Evolutionary conservation across 1,284 basidiomycete species (phyloP).

Genomic region (Heimioporus retisporus): DNA sequence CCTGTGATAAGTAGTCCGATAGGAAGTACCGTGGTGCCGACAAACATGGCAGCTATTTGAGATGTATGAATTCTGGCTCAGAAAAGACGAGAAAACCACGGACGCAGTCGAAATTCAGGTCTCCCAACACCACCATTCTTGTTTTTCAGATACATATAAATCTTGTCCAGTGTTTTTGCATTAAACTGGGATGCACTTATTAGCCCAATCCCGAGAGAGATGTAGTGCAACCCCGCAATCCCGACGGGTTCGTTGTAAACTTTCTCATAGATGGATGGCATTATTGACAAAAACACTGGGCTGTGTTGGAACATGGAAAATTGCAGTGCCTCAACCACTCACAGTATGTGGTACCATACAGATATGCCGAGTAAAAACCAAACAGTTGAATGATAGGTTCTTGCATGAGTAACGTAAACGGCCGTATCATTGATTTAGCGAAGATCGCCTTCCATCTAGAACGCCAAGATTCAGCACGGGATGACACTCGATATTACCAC

Average conservation of each 20-base stretch:
- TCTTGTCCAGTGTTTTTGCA: conserved; percentile 56
- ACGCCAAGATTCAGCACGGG: conserved; percentile 16
- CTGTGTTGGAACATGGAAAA: conserved; percentile 19
- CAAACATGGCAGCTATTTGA: conserved; percentile 64
- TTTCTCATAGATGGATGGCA: conserved; percentile 68
- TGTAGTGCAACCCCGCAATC: conserved; percentile 71
- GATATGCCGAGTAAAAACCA: conserved; percentile 60
- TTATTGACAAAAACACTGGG: conserved; percentile 71
- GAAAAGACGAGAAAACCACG: conserved; percentile 11
- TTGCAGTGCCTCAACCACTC: conserved; percentile 28
- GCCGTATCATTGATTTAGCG: conserved; percentile 48
- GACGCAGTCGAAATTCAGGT: conserved; percentile 58
- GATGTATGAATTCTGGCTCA: conserved; percentile 5
- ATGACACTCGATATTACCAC: conserved; percentile 50
- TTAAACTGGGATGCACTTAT: conserved; percentile 58
- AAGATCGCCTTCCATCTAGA: conserved; percentile 51
- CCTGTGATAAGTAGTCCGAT: conserved; percentile 72
- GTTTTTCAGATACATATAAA: conserved; percentile 55
- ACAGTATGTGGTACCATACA: conserved; percentile 67
- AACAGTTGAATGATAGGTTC: conserved; percentile 62
- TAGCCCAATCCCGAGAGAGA: conserved; percentile 61
- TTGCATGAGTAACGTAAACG: conserved; percentile 57
- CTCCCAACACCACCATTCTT: conserved; percentile 56
- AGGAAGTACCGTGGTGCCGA: conserved; percentile 62
- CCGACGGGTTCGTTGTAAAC: conserved; percentile 60